These are phyloP conservation scores for Lunasporangiospora selenospora DNA, from an alignment of 192 early-diverging fungal species.

Conservation along the genomic window DNA sequence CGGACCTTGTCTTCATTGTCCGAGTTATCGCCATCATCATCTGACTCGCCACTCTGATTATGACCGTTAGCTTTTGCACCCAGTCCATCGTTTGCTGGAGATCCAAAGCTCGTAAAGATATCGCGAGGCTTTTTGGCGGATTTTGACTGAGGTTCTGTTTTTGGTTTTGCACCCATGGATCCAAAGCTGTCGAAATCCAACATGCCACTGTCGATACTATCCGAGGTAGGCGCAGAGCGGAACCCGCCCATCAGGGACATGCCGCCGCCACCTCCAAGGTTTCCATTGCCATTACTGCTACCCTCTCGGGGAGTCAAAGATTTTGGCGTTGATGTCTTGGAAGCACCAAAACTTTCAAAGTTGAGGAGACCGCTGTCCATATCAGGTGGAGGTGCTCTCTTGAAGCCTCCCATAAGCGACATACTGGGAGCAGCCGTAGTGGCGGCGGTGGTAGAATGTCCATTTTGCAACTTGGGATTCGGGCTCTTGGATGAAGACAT, in stretches of 20 bases:
- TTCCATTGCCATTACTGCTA: too few species aligned
- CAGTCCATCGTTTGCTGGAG: slow-evolving; percentile 17
- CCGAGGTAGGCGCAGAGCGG: slow-evolving; percentile 2
- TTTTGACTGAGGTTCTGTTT: not conserved
- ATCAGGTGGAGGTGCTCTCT: not conserved
- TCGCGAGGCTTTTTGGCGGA: slow-evolving; percentile 1
- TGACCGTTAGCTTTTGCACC: not conserved
- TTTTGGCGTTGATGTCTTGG: too few species aligned
- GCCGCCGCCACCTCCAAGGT: too few species aligned
- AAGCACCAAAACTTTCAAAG: slow-evolving; percentile 2
- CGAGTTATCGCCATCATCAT: not conserved
- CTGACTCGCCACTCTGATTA: slow-evolving; percentile 1
- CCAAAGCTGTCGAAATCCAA: slow-evolving; percentile 35
- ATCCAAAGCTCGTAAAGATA: slow-evolving; percentile 30
- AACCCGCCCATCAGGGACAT: slow-evolving; percentile 41
- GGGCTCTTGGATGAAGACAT: slow-evolving; percentile 5
- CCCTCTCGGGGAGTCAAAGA: too few species aligned
- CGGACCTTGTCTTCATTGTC: slow-evolving; percentile 14
- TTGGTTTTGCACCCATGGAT: slow-evolving; percentile 10
- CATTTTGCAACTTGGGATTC: too few species aligned
- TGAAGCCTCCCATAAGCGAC: slow-evolving; percentile 7
- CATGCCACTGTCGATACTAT: slow-evolving; percentile 34
- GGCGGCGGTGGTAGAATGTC: slow-evolving; percentile 3
- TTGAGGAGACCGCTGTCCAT: not conserved
- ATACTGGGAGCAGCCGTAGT: not conserved